Evolutionary conservation across 495 filamentous ascomycete species (phyloP).

Genomic region (Talaromyces thailandensis): DNA sequence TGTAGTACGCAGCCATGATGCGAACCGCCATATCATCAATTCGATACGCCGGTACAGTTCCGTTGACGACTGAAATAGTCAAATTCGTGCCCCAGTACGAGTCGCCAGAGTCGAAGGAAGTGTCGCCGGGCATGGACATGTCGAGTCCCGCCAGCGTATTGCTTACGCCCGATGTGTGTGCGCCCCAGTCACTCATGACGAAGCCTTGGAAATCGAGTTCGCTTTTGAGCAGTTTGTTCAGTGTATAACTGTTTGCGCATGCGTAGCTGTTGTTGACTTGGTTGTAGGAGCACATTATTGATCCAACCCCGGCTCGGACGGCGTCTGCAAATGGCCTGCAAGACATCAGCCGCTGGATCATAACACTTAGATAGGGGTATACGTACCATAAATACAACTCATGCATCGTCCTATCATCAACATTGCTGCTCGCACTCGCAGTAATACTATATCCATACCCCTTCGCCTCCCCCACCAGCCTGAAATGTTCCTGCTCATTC

Average conservation of each 20-base stretch:
- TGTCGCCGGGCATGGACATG: slow-evolving; percentile 50
- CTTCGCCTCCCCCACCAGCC: slow-evolving; percentile 49
- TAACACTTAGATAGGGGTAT: not conserved
- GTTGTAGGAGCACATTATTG: slow-evolving; percentile 65
- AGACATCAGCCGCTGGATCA: not conserved
- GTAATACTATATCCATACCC: slow-evolving; percentile 56
- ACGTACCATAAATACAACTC: slow-evolving; percentile 67
- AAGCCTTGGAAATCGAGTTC: slow-evolving; percentile 62
- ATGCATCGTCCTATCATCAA: slow-evolving; percentile 66
- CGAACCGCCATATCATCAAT: slow-evolving; percentile 49
- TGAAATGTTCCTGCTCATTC: slow-evolving; percentile 65
- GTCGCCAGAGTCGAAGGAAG: slow-evolving; percentile 28
- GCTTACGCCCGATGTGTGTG: slow-evolving; percentile 45
- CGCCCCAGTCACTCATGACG: slow-evolving; percentile 58
- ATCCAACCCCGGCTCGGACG: slow-evolving; percentile 49
- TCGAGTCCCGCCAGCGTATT: slow-evolving; percentile 50
- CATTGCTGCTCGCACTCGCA: slow-evolving; percentile 42
- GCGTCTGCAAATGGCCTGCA: slow-evolving; percentile 50
- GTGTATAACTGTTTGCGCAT: slow-evolving; percentile 52
- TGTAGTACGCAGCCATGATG: slow-evolving; percentile 46
- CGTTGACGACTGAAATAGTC: slow-evolving; percentile 35
- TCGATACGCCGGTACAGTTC: slow-evolving; percentile 29
- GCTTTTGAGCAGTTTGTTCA: slow-evolving; percentile 55
- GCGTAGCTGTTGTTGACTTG: slow-evolving; percentile 57
- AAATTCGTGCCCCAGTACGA: slow-evolving; percentile 19